A percentile compares a stretch with the other conserved stretches of the same genome.
Evolutionary conservation across 2,329 filamentous ascomycete species (phyloP).

Genomic region (Penicillium concentricum): DNA sequence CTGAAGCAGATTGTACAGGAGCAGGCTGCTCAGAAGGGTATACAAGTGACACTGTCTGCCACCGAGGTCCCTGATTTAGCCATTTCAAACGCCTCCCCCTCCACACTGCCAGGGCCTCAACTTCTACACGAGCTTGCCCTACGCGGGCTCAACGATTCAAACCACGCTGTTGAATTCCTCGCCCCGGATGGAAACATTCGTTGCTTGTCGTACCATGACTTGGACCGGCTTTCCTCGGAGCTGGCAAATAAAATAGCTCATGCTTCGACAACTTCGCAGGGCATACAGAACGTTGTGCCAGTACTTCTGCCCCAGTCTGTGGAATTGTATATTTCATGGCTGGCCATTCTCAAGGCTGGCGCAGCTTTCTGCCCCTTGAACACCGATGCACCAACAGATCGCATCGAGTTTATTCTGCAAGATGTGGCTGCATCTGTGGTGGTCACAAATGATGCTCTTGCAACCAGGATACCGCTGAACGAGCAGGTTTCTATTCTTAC

Average conservation of each 20-base stretch:
- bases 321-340: constrained; percentile 71
- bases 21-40: constrained; percentile 17
- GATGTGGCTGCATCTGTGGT: constrained; percentile 71
- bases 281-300: constrained; percentile 58
- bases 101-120: constrained; percentile 52
- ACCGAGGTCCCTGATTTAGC: constrained; percentile 43
- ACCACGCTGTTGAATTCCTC: constrained; percentile 64
- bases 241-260: constrained; percentile 54
- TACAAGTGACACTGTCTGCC: constrained; percentile 11
- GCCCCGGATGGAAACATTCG: constrained; percentile 47
- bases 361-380: constrained; percentile 83
- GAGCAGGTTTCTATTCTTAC: constrained; percentile 22
- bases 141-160: constrained; percentile 31
- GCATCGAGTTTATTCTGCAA: constrained; percentile 75
- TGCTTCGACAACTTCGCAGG: constrained; percentile 22
- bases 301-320: constrained; percentile 75
- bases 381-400: constrained; percentile 72
- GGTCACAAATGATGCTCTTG: constrained; percentile 54
- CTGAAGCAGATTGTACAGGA: constrained; percentile 28
- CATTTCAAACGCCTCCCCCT: constrained; percentile 58
- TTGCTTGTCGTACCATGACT: constrained; percentile 59
- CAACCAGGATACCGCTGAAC: constrained; percentile 21
- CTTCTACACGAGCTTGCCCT: constrained; percentile 65
- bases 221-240: constrained; percentile 59
- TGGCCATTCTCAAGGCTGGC: constrained; percentile 78